Conservation (phyloP, 768 basidiomycete genomes). For the Cystobasidium tubakii region DNA sequence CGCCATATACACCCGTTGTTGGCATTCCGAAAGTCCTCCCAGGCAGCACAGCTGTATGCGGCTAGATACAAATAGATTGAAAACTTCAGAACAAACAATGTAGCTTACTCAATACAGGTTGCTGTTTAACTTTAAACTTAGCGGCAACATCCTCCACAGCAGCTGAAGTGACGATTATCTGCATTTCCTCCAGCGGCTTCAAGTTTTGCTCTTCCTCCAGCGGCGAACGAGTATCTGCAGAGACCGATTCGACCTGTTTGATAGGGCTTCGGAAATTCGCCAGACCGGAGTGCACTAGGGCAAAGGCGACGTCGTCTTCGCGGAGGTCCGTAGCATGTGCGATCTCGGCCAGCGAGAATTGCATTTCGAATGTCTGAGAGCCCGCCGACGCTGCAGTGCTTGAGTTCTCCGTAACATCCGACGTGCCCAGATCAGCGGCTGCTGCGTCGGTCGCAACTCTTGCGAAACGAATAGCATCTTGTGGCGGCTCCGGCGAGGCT, state of each 20-base stretch:
- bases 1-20: no score
- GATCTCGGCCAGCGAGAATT: constrained; percentile 61
- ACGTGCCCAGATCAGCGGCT: background rate
- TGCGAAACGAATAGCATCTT: background rate
- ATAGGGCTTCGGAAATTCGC: constrained; percentile 54
- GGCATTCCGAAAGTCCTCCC: no score
- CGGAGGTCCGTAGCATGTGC: constrained; percentile 73
- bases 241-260: no score
- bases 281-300: constrained; percentile 78
- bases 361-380: constrained; percentile 13
- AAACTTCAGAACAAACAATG: background rate
- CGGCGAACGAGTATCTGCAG: no score
- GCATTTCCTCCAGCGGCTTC: background rate
- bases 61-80: background rate
- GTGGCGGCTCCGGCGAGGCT: background rate
- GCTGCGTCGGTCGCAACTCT: no score
- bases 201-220: background rate
- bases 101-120: constrained; percentile 16
- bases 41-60: background rate
- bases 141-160: constrained; percentile 13
- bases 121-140: constrained; percentile 15
- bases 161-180: constrained; percentile 12
- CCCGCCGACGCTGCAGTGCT: background rate
- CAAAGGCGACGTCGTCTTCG: constrained; percentile 78
- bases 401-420: background rate